phyloP scores from a whole-genome alignment of 192 early-diverging fungal species.

The Dissophora globulifera region DNA sequence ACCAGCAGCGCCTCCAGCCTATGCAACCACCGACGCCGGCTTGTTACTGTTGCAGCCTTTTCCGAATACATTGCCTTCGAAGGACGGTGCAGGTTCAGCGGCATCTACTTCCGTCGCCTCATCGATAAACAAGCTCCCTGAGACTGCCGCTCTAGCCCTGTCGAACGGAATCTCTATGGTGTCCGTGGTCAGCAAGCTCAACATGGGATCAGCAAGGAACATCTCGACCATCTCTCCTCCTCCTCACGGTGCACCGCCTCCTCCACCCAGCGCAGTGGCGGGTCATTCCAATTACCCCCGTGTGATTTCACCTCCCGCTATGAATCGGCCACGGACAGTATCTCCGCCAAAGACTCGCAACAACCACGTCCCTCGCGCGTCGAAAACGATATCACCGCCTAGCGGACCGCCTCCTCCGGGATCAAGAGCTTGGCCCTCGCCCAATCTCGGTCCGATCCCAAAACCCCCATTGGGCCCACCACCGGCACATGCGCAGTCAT shows the following conservation, averaged over 20 bases:
- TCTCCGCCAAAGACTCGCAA: conserved; percentile 12
- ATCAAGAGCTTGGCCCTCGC: conserved; percentile 4
- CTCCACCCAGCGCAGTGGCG: conserved; percentile 37
- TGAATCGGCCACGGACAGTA: background rate
- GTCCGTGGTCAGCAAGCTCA: conserved; percentile 33
- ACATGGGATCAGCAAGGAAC: conserved; percentile 17
- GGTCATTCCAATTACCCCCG: conserved; percentile 43
- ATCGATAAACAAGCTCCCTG: conserved; percentile 24
- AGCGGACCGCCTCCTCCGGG: conserved; percentile 22
- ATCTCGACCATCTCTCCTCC: conserved; percentile 49
- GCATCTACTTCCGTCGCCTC: conserved; percentile 1
- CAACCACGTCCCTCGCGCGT: conserved; percentile 10
- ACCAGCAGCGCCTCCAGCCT: background rate
- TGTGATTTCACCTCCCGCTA: conserved; percentile 36
- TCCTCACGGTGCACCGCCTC: conserved; percentile 39
- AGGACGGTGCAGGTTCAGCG: background rate
- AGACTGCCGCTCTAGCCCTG: conserved; percentile 20
- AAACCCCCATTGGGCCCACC: conserved; percentile 38
- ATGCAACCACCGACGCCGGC: conserved; percentile 16
- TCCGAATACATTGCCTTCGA: conserved; percentile 6
- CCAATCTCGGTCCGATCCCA: conserved; percentile 14
- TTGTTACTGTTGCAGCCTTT: conserved; percentile 9
- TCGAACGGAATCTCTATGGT: conserved; percentile 27
- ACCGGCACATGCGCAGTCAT: conserved; percentile 9
- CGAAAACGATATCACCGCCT: conserved; percentile 44